A percentile compares a stretch with the other conserved stretches of the same genome.
These are phyloP conservation scores for Stereum hirsutum DNA, from an alignment of 1,284 basidiomycete species.

Conservation along the genomic window DNA sequence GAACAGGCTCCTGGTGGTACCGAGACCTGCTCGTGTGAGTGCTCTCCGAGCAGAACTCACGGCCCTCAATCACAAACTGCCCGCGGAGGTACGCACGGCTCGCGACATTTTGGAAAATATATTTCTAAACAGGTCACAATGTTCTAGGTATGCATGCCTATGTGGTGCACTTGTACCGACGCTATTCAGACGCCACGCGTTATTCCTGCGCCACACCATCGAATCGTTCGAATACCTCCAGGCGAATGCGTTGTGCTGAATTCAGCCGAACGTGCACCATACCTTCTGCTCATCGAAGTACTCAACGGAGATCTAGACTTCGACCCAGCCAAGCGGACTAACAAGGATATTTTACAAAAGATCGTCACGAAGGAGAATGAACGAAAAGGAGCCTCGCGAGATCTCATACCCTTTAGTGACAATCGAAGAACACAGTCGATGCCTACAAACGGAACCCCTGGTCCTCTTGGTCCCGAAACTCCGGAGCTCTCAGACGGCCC, in stretches of 20 bases:
- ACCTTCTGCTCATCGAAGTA: conserved; percentile 89
- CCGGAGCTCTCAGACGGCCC: conserved; percentile 13
- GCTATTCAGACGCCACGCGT: conserved; percentile 27
- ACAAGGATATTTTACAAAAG: conserved; percentile 81
- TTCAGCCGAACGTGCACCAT: conserved; percentile 94
- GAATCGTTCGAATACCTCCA: conserved; percentile 95
- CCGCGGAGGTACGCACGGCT: conserved; percentile 65
- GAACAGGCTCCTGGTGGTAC: conserved; percentile 86
- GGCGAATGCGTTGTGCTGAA: conserved; percentile 98
- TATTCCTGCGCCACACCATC: conserved; percentile 71
- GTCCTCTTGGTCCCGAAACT: conserved; percentile 15
- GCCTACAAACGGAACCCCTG: conserved; percentile 15
- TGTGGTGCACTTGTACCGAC: conserved; percentile 86
- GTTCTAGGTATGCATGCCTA: conserved; percentile 85
- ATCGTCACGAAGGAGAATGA: conserved; percentile 71
- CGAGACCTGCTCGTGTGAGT: conserved; percentile 90
- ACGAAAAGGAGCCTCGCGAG: conserved; percentile 43
- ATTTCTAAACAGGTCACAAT: neutral
- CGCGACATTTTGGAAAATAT: conserved; percentile 3
- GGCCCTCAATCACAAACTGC: conserved; percentile 91
- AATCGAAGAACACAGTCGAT: no score
- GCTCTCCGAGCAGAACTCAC: conserved; percentile 95
- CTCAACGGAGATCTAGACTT: conserved; percentile 91
- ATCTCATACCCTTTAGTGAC: conserved; percentile 29
- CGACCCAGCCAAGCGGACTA: conserved; percentile 77